Evolutionary conservation across 2,329 filamentous ascomycete genomes (phyloP), one percentile per base, ranked within the genome.

Genomic region (Teratosphaeria destructans): DNA sequence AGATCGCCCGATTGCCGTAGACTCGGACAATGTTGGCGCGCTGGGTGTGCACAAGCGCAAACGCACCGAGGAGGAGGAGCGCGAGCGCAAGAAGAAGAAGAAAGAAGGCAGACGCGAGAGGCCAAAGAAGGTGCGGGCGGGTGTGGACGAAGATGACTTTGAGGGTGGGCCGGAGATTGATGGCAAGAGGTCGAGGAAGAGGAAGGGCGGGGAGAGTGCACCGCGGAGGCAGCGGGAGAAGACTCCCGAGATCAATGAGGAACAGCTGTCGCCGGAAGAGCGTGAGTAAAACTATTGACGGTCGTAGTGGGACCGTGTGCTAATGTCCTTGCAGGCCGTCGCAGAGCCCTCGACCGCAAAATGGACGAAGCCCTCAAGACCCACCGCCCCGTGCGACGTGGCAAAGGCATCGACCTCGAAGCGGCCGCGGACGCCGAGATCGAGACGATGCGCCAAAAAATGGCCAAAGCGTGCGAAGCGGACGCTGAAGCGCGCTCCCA

Each of bases 361-460:
- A 90, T 97, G 77, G 90, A 96, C 73, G 89, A 89, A 59, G 91
- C 92, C 0, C 79, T 95, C 67, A 95, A 95, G 78, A 89, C 89
- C 66, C 85, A 88, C 59, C 90, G 89, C 68, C 82, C 86, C 63
- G 81, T 87, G 66, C 83, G 83, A 64, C 93, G 90, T 79, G 90
- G 90, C 79, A 89, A 92, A 71, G 92, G 94, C 67, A 91, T 95
- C 73, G 93, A 97, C 65, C 81, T 97, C 54, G 92, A 96, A 72
- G 87, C 90, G 68, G 87, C 89, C 76, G 89, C 93, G 65, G 94
- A 97, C 72, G 88, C 91, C 53, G 87, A 95, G 70, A 91, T 99
- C 64, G 90, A 90, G 60, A 82, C 87, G 55, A 87, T 99, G 73
- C 94, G 94, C 70, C 82, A 89, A 58, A 85, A 86, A 59, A 99